These are phyloP conservation scores for Vitis rotundifolia DNA, from an alignment of 164 flowering plant genomes.

Conservation along the genomic window DNA sequence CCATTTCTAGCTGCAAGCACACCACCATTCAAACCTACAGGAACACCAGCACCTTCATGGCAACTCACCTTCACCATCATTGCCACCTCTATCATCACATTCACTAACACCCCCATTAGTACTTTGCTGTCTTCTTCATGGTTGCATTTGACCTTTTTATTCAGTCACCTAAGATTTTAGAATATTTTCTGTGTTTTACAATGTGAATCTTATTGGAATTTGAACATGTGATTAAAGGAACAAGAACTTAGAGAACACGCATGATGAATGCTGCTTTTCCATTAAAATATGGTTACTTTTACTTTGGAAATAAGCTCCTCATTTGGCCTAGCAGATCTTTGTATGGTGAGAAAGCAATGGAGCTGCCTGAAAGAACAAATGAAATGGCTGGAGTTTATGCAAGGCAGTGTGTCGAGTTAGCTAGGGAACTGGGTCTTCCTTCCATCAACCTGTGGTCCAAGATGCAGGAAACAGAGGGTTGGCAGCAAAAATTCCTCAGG, in stretches of 20 bases:
- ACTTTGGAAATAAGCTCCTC: neutral
- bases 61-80: neutral
- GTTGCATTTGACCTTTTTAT: neutral
- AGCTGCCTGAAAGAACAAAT: constrained; percentile 77
- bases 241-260: neutral
- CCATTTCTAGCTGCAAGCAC: neutral
- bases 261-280: neutral
- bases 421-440: constrained; percentile 55
- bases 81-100: neutral
- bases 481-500: constrained; percentile 82
- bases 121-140: neutral
- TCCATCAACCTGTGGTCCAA: constrained; percentile 79
- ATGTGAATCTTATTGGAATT: neutral
- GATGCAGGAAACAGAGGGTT: constrained; percentile 81
- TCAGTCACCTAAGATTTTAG: neutral
- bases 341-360: constrained; percentile 67
- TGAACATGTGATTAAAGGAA: neutral
- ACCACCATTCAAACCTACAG: neutral
- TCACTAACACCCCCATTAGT: neutral
- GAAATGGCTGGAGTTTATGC: constrained; percentile 75
- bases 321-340: constrained; percentile 40
- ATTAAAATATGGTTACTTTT: neutral
- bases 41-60: neutral
- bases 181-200: no score
- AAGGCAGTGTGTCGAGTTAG: constrained; percentile 63